Evolutionary conservation across 1,284 basidiomycete genomes (phyloP).

Genomic region (Pseudozyma hubeiensis): DNA sequence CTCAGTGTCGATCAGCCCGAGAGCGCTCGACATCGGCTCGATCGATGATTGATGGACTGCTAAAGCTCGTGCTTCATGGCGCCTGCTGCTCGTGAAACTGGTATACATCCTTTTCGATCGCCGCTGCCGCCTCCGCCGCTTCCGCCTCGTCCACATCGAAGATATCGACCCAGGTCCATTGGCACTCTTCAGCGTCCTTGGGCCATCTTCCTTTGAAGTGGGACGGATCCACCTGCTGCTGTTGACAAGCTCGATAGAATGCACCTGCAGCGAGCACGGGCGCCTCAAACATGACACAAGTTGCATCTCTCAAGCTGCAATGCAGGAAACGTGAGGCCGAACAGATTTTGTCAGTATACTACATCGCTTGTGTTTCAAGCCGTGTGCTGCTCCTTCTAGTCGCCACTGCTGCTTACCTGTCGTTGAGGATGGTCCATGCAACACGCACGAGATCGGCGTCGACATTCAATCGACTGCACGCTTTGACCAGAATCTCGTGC

Average conservation of each 20-base stretch:
- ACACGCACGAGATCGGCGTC: constrained; percentile 46
- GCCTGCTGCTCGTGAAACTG: constrained; percentile 37
- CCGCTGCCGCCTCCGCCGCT: constrained; percentile 43
- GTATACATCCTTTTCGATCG: constrained; percentile 58
- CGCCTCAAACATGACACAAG: constrained; percentile 61
- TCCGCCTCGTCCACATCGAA: constrained; percentile 64
- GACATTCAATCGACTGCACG: constrained; percentile 50
- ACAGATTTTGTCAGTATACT: neutral
- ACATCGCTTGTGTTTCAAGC: neutral
- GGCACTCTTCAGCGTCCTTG: constrained; percentile 20
- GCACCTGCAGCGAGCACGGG: constrained; percentile 64
- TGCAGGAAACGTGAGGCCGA: neutral
- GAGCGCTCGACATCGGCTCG: too few relatives aligned
- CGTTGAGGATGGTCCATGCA: constrained; percentile 60
- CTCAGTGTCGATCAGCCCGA: too few relatives aligned
- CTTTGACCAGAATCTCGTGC: constrained; percentile 71
- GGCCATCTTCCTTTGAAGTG: constrained; percentile 37
- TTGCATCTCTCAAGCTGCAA: constrained; percentile 51
- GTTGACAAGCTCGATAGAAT: constrained; percentile 57
- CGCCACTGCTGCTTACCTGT: constrained; percentile 26
- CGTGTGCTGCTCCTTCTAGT: neutral
- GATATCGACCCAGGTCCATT: constrained; percentile 53
- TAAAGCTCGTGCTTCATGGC: neutral
- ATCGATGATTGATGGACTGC: too few relatives aligned
- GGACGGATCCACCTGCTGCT: constrained; percentile 35